Percentiles rank a stretch among this genome's conserved stretches.
Evolutionary conservation across 805 yeast genomes (phyloP).

Genomic region (Limtongia smithiae): DNA sequence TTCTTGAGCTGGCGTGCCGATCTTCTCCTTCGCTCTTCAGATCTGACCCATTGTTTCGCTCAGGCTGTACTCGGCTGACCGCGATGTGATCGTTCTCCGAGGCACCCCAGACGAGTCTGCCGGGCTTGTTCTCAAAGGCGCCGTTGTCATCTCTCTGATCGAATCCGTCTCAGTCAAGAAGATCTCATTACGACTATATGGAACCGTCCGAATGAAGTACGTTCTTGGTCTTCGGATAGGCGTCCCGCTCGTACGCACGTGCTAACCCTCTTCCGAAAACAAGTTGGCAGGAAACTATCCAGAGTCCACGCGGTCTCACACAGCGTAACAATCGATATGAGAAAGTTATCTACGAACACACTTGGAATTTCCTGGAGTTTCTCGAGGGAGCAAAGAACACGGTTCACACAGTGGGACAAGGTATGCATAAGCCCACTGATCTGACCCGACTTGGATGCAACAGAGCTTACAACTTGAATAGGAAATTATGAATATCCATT

Average conservation of each 20-base stretch:
- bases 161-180: conserved; percentile 72
- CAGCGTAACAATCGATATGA: conserved; percentile 43
- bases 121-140: conserved; percentile 71
- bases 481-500: conserved; percentile 94
- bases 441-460: no score
- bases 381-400: conserved; percentile 37
- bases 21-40: not conserved
- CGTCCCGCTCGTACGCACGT: conserved; percentile 44
- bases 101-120: conserved; percentile 78
- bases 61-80: conserved; percentile 63
- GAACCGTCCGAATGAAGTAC: conserved; percentile 56
- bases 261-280: not conserved
- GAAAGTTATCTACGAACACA: conserved; percentile 66
- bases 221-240: not conserved
- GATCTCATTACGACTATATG: conserved; percentile 60
- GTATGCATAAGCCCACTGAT: no score
- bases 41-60: not conserved
- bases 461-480: conserved; percentile 36
- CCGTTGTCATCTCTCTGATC: conserved; percentile 65
- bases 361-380: conserved; percentile 65
- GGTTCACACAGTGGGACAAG: conserved; percentile 29
- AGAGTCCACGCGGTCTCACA: conserved; percentile 28
- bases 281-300: conserved; percentile 30
- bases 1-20: no score
- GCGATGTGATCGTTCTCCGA: conserved; percentile 74